Percentiles rank a stretch among this genome's conserved stretches.
Evolutionary conservation across 2,329 filamentous ascomycete species (phyloP).

Genomic region (Xylariaceae sp.): DNA sequence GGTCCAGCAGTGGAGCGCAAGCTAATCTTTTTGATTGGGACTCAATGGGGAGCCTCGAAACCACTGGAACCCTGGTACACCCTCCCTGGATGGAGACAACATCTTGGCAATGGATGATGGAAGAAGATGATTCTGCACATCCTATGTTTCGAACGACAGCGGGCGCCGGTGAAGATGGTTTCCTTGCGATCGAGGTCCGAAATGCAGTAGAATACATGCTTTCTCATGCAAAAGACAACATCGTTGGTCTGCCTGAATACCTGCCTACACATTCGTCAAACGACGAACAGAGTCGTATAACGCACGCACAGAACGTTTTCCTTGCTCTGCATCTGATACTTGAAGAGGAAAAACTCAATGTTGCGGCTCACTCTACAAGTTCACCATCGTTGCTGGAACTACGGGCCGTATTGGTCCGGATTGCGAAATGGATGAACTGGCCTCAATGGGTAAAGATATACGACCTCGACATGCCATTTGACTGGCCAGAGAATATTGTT

Average conservation of each 20-base stretch:
- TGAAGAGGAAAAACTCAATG: slow-evolving; percentile 83
- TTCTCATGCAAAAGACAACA: slow-evolving; percentile 53
- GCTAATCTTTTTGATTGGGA: slow-evolving; percentile 41
- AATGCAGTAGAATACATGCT: slow-evolving; percentile 63
- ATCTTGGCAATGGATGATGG: slow-evolving; percentile 69
- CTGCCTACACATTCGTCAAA: slow-evolving; percentile 58
- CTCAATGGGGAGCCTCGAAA: slow-evolving; percentile 43
- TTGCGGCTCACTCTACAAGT: slow-evolving; percentile 43
- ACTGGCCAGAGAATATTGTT: slow-evolving; percentile 27
- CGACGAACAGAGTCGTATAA: slow-evolving; percentile 54
- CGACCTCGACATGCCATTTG: slow-evolving; percentile 50
- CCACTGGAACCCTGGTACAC: slow-evolving; percentile 45
- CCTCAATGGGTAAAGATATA: slow-evolving; percentile 44
- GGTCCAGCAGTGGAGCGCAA: slow-evolving; percentile 31
- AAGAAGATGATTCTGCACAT: slow-evolving; percentile 43
- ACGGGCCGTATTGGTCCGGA: slow-evolving; percentile 72
- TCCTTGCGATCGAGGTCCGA: slow-evolving; percentile 49
- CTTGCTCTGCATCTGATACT: slow-evolving; percentile 79
- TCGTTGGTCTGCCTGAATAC: slow-evolving; percentile 54
- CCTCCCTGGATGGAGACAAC: slow-evolving; percentile 57
- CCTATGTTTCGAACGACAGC: slow-evolving; percentile 24
- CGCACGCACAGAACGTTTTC: slow-evolving; percentile 62
- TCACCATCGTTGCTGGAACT: slow-evolving; percentile 50
- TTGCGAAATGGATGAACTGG: slow-evolving; percentile 81
- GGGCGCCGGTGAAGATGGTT: slow-evolving; percentile 30